Evolutionary conservation across 768 basidiomycete genomes (phyloP).

Genomic region (Auricularia cornea): DNA sequence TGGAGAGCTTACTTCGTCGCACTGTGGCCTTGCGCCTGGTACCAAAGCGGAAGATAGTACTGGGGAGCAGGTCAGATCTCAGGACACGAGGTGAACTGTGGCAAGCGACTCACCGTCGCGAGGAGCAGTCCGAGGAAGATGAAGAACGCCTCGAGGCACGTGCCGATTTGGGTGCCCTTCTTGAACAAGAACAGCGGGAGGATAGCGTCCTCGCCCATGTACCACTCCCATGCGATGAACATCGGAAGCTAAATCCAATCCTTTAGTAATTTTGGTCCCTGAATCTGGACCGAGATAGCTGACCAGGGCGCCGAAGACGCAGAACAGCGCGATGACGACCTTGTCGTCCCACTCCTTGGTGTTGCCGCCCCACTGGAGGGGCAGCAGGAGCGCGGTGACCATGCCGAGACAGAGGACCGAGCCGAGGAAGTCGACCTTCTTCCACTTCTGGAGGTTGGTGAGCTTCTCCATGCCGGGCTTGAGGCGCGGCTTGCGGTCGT

Average conservation of each 20-base stretch:
- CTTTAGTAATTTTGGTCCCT: too few relatives aligned
- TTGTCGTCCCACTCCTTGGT: constrained; percentile 35
- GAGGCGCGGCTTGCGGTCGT: constrained; percentile 11
- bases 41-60: constrained; percentile 16
- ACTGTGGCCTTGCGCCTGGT: constrained; percentile 21
- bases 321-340: constrained; percentile 22
- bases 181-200: constrained; percentile 25
- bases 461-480: not conserved
- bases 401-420: constrained; percentile 27
- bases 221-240: constrained; percentile 19
- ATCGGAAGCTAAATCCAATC: not conserved
- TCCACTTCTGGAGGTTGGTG: constrained; percentile 9
- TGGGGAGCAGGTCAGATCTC: too few relatives aligned
- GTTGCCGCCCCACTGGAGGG: constrained; percentile 43
- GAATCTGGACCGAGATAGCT: too few relatives aligned
- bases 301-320: not conserved
- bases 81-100: too few relatives aligned
- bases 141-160: constrained; percentile 20
- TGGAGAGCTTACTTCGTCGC: not conserved
- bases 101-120: not conserved
- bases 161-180: constrained; percentile 15
- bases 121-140: constrained; percentile 7
- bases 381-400: constrained; percentile 32
- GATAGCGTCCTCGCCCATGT: constrained; percentile 27
- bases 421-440: constrained; percentile 33